These are phyloP conservation scores for Piromyces finnis DNA, from an alignment of 192 early-diverging fungal genomes.

Conservation along the genomic window DNA sequence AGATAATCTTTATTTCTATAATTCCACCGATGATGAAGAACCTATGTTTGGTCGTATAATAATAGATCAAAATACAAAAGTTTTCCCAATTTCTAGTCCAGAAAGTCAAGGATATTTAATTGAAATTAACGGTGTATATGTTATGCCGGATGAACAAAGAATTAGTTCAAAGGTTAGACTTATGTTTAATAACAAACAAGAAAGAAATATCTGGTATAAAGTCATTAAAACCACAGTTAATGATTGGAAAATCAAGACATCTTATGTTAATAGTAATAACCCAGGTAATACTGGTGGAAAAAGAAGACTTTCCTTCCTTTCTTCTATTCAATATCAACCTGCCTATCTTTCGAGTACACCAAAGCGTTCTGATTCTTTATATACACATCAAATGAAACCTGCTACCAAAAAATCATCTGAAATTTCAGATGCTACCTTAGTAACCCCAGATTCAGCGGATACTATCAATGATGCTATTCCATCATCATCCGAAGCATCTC, in stretches of 20 bases:
- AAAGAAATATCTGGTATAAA: background rate
- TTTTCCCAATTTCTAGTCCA: background rate
- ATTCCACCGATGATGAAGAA: background rate
- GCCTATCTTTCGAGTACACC: background rate
- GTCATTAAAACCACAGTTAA: background rate
- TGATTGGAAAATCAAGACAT: background rate
- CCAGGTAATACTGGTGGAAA: background rate
- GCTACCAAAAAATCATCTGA: background rate
- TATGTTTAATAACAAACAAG: background rate
- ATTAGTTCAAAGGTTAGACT: background rate
- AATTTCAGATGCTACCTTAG: background rate
- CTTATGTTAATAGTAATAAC: background rate
- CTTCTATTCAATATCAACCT: background rate
- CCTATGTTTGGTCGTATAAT: background rate
- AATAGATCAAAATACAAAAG: background rate
- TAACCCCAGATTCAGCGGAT: background rate
- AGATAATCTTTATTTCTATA: background rate
- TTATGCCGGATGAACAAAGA: background rate
- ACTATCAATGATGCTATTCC: background rate
- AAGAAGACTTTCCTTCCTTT: background rate
- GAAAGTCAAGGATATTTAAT: background rate
- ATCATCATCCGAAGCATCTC: background rate
- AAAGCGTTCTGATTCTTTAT: background rate
- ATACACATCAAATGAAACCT: background rate
- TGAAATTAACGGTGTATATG: background rate